A percentile compares a stretch with the other conserved stretches of the same genome.
phyloP scores from a whole-genome alignment of 192 early-diverging fungal genomes.

The Rhizophagus clarus region DNA sequence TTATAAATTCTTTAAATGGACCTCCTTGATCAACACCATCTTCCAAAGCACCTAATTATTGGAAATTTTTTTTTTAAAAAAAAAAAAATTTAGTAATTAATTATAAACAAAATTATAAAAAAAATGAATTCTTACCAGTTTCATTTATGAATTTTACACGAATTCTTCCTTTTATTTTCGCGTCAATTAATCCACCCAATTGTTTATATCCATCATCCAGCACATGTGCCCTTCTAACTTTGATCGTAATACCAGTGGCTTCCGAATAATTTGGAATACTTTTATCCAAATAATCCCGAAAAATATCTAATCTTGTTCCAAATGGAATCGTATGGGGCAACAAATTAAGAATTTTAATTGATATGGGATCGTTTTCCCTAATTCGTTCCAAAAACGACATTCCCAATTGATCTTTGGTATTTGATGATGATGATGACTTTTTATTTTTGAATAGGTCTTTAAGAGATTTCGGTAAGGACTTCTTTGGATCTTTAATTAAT shows the following conservation, averaged over 20 bases:
- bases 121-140: slow-evolving; percentile 31
- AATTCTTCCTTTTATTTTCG: slow-evolving; percentile 50
- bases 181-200: slow-evolving; percentile 50
- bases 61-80: slow-evolving; percentile 13
- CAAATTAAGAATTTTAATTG: slow-evolving; percentile 66
- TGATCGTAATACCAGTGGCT: slow-evolving; percentile 32
- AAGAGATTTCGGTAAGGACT: slow-evolving; percentile 14
- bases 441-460: slow-evolving; percentile 12
- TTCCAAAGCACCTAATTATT: slow-evolving; percentile 56
- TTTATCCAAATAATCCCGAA: slow-evolving; percentile 70
- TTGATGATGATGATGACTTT: background rate
- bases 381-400: slow-evolving; percentile 15
- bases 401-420: background rate
- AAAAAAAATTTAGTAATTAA: slow-evolving; percentile 42
- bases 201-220: slow-evolving; percentile 72
- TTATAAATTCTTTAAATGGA: slow-evolving; percentile 75
- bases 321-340: slow-evolving; percentile 93
- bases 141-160: slow-evolving; percentile 57
- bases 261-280: slow-evolving; percentile 5
- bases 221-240: slow-evolving; percentile 63
- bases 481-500: slow-evolving; percentile 41
- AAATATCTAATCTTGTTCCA: slow-evolving; percentile 79
- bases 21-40: slow-evolving; percentile 85
- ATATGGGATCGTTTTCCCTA: slow-evolving; percentile 33
- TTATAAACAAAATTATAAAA: slow-evolving; percentile 41